Base-by-base conservation (phyloP, 1,284 basidiomycete genomes). In the Earliella scabrosa region DNA sequence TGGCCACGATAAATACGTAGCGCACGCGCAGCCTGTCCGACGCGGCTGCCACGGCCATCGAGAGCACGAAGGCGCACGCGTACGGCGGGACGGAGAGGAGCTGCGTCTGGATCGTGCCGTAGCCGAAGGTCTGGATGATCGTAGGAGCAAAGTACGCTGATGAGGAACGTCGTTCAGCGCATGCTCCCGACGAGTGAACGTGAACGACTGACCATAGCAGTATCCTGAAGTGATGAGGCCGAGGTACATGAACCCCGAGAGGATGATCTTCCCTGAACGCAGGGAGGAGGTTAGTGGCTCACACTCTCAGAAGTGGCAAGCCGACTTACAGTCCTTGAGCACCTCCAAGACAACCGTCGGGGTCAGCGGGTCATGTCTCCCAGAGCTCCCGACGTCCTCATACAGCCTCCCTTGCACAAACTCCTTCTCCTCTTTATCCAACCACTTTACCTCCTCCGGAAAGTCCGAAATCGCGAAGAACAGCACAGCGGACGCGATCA, bases 1-100 rank as follows among this genome's bases (percentile, higher is more conserved):
- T 58, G 3, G 65, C 31, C 32, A 71, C 52, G 14, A 62, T 59
- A 57, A 71, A 70, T 1, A 62, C 35, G 63, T 69, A 71, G 23
- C 68, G 68, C 47, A 64, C 63, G 21, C 60, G 60, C 27, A 67
- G 48, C 43, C 53, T 55, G 54, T 70, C 69, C 5, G 69, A 70
- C 27, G 62, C 35, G 26, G 56, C 58, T 27, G 68, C 66, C 46
- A 64, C 54, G 34, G 66, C 29, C 68, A 74, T 68, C 21, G 70
- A 64, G 38, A 70, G 65, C 10, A 66, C 64, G 58, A 72, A 73
- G 26, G 70, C 69, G 45, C 66, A 67, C 9, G 66, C 70, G 58
- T 76, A 81, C 4, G 80, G 78, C 9, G 81, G 82, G 10, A 83
- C 81, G n/a, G 80, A 79, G 67, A 77, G 77, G 16, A 84, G 74